A percentile compares a stretch with the other conserved stretches of the same genome.
phyloP scores from a whole-genome alignment of 805 yeast species.

The Zygoascus biomembranicola region DNA sequence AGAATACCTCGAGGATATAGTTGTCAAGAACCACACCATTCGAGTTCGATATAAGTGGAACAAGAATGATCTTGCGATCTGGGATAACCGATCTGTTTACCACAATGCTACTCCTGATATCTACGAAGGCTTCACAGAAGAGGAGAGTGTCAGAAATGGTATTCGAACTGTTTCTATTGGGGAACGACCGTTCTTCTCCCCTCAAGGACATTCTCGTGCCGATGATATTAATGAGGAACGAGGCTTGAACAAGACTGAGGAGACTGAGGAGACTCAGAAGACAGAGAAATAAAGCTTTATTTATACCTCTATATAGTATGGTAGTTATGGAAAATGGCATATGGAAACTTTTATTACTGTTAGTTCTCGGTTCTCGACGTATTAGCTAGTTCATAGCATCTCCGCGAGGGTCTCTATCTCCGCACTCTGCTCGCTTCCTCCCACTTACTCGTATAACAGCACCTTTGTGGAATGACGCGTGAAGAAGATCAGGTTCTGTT shows the following conservation, averaged over 20 bases:
- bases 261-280: background rate
- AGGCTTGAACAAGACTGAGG: background rate
- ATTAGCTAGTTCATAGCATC: too few species aligned
- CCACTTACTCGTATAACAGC: too few species aligned
- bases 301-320: too few species aligned
- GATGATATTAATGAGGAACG: slow-evolving; percentile 8
- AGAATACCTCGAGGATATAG: slow-evolving; percentile 40
- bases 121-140: slow-evolving; percentile 3
- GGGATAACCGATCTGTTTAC: slow-evolving; percentile 65
- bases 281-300: too few species aligned
- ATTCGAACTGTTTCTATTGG: slow-evolving; percentile 23
- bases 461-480: background rate
- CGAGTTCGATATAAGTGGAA: slow-evolving; percentile 42
- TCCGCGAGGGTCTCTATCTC: too few species aligned
- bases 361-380: too few species aligned
- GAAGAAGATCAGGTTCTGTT: slow-evolving; percentile 17
- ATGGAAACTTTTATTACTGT: too few species aligned
- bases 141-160: slow-evolving; percentile 22
- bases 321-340: too few species aligned
- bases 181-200: slow-evolving; percentile 25
- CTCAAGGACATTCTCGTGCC: slow-evolving; percentile 13
- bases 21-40: slow-evolving; percentile 34
- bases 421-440: too few species aligned
- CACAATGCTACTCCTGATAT: slow-evolving; percentile 61
- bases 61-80: slow-evolving; percentile 58